phyloP scores from a whole-genome alignment of 371 early-diverging fungal species.

The Mycotypha africana region DNA sequence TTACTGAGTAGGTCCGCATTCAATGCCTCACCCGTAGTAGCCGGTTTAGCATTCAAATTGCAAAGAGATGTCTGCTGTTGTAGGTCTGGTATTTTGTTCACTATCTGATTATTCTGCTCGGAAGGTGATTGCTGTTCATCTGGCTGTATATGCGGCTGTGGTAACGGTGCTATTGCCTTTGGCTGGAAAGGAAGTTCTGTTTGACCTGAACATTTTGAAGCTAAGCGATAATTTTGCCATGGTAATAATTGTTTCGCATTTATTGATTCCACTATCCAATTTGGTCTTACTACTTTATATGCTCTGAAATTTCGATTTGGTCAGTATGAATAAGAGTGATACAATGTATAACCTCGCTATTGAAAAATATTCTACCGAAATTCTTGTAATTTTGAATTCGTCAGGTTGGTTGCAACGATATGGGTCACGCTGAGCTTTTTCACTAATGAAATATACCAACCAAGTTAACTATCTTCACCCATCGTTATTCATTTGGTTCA shows the following conservation, averaged over 20 bases:
- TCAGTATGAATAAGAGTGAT: too few species aligned
- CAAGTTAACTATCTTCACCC: too few species aligned
- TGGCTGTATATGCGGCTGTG: too few species aligned
- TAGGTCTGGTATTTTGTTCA: neutral
- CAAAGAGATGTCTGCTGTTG: too few species aligned
- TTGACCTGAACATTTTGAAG: constrained; percentile 7
- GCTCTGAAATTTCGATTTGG: constrained; percentile 22
- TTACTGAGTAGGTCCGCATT: constrained; percentile 26
- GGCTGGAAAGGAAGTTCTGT: constrained; percentile 22
- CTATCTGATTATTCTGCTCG: too few species aligned
- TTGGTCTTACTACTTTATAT: constrained; percentile 73
- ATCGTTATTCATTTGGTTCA: too few species aligned
- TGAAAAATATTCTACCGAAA: constrained; percentile 45
- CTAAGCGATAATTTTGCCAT: constrained; percentile 57
- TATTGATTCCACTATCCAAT: constrained; percentile 74
- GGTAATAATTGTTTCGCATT: constrained; percentile 49
- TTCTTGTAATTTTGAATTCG: constrained; percentile 62
- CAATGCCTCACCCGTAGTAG: constrained; percentile 2
- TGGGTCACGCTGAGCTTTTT: constrained; percentile 59
- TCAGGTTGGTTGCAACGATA: constrained; percentile 65
- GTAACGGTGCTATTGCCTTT: neutral
- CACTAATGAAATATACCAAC: too few species aligned
- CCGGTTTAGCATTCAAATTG: too few species aligned
- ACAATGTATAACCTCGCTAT: too few species aligned
- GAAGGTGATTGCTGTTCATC: too few species aligned